Percentiles rank a stretch among this genome's conserved stretches.
Evolutionary conservation across 2,329 filamentous ascomycete species (phyloP).

Genomic region (Scedosporium aurantiacum): DNA sequence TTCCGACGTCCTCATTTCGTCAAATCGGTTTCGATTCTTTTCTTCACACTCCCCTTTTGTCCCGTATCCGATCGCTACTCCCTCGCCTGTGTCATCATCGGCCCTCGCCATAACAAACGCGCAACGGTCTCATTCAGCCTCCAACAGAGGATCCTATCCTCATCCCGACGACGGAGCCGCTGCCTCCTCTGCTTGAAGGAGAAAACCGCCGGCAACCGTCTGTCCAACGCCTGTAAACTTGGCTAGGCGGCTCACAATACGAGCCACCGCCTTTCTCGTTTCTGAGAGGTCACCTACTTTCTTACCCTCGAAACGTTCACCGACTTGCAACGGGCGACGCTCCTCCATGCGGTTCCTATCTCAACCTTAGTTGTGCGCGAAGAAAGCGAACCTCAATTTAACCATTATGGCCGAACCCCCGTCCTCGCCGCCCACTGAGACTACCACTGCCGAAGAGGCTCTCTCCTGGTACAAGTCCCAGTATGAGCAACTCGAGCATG

Average conservation of each 20-base stretch:
- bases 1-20: neutral
- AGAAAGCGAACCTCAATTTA: neutral
- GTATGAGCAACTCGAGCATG: conserved; percentile 83
- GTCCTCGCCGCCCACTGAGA: conserved; percentile 49
- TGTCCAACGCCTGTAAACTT: neutral
- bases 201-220: neutral
- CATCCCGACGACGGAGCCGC: neutral
- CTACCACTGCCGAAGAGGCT: conserved; percentile 56
- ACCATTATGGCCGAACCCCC: conserved; percentile 45
- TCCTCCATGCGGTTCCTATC: neutral
- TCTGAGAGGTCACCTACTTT: neutral
- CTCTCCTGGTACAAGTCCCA: conserved; percentile 92
- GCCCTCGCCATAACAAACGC: neutral
- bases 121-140: neutral
- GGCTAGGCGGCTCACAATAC: neutral
- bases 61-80: neutral
- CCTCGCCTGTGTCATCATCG: neutral
- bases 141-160: neutral
- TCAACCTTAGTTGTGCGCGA: conserved; percentile 4
- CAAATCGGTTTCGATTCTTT: neutral
- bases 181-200: neutral
- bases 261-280: neutral
- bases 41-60: neutral
- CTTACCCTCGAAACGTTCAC: neutral
- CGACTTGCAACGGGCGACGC: neutral